These are phyloP conservation scores for Endocarpon pusillum DNA, from an alignment of 495 filamentous ascomycete species.

Conservation along the genomic window DNA sequence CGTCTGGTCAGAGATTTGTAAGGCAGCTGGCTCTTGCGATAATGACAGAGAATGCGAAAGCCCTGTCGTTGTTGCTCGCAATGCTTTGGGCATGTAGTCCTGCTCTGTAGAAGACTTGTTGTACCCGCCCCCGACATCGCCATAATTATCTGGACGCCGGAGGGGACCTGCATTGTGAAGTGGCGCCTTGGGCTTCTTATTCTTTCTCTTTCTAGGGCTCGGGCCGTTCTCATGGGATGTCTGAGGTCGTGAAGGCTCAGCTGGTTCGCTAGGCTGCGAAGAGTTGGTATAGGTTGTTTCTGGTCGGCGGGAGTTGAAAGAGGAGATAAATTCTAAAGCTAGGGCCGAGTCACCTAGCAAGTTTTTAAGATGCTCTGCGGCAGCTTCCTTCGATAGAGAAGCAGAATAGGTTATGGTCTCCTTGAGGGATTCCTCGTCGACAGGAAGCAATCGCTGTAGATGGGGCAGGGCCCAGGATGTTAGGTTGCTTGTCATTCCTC, in stretches of 20 bases:
- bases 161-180: constrained; percentile 43
- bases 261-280: constrained; percentile 11
- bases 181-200: constrained; percentile 40
- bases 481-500: constrained; percentile 11
- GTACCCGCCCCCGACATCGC: constrained; percentile 39
- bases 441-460: constrained; percentile 57
- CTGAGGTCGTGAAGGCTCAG: constrained; percentile 8
- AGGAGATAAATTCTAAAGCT: constrained; percentile 78
- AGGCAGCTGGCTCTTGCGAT: constrained; percentile 20
- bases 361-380: constrained; percentile 70
- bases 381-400: constrained; percentile 51
- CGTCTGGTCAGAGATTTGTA: constrained; percentile 16
- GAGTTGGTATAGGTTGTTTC: constrained; percentile 7
- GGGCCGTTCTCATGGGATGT: constrained; percentile 7
- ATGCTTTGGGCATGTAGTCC: constrained; percentile 37
- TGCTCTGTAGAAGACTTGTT: constrained; percentile 40
- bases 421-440: constrained; percentile 66
- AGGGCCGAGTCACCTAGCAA: constrained; percentile 75
- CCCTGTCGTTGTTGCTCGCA: constrained; percentile 9
- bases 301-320: constrained; percentile 63
- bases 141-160: constrained; percentile 40
- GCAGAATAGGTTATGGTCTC: constrained; percentile 69
- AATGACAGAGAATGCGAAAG: constrained; percentile 20
- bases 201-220: constrained; percentile 20
- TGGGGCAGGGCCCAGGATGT: constrained; percentile 43